phyloP scores from a whole-genome alignment of 108 stramenopile species.

The Cylindrotheca closterium region DNA sequence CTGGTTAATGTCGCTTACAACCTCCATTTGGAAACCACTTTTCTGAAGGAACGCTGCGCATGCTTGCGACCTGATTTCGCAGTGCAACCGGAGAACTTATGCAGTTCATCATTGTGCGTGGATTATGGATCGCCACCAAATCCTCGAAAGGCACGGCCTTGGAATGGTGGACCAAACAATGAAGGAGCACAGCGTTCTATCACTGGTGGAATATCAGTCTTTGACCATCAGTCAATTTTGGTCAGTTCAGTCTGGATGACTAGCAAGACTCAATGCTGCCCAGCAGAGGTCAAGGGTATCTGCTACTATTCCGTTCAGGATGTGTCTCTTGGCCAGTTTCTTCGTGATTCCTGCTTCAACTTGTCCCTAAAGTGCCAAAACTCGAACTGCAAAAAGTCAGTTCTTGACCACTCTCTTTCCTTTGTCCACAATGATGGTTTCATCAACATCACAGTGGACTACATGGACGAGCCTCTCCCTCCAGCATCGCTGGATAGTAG shows the following conservation, averaged over 20 bases:
- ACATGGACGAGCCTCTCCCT: constrained; percentile 74
- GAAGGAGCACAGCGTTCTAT: constrained; percentile 56
- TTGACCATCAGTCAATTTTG: constrained; percentile 91
- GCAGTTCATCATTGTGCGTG: constrained; percentile 74
- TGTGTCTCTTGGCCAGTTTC: constrained; percentile 91
- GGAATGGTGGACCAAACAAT: constrained; percentile 79
- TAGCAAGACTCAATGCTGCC: constrained; percentile 87
- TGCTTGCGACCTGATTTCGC: constrained; percentile 54
- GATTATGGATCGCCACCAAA: constrained; percentile 73
- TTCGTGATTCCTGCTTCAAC: constrained; percentile 94
- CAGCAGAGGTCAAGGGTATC: constrained; percentile 96
- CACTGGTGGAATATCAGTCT: constrained; percentile 71
- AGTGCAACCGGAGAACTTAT: constrained; percentile 41
- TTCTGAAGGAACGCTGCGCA: constrained; percentile 83
- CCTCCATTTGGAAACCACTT: constrained; percentile 91
- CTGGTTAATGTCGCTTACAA: constrained; percentile 90
- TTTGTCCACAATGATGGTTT: constrained; percentile 93
- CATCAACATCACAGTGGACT: constrained; percentile 87
- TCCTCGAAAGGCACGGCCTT: constrained; percentile 71
- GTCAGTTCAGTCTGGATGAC: constrained; percentile 96
- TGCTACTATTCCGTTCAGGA: constrained; percentile 93
- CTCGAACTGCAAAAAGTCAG: constrained; percentile 89
- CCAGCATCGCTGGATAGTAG: constrained; percentile 11
- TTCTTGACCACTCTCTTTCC: constrained; percentile 87
- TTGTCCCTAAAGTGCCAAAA: constrained; percentile 89